Conservation (phyloP, 1,284 basidiomycete genomes). For the Moniliella sp. region DNA sequence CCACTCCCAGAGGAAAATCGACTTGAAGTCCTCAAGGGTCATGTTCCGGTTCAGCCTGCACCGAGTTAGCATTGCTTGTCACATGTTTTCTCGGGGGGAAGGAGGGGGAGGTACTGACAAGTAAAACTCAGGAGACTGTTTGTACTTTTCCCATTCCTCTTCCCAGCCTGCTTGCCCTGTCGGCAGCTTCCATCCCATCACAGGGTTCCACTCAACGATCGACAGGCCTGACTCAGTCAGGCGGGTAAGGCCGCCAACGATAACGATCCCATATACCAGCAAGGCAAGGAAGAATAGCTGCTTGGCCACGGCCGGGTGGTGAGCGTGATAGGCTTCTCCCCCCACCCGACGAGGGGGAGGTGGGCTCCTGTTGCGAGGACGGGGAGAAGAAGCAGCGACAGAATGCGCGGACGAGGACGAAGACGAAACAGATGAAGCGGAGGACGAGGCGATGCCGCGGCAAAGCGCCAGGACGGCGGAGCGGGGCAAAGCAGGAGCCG, state of each 20-base stretch:
- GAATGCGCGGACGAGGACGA: too few species aligned
- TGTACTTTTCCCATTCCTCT: constrained; percentile 82
- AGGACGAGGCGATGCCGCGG: too few species aligned
- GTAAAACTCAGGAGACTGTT: constrained; percentile 78
- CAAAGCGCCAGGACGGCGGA: too few species aligned
- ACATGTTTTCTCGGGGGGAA: neutral
- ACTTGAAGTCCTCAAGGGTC: constrained; percentile 71
- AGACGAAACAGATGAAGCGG: too few species aligned
- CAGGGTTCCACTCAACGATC: constrained; percentile 92
- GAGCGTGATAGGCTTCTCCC: too few species aligned
- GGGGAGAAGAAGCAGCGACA: too few species aligned
- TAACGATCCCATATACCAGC: constrained; percentile 70
- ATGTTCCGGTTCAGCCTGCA: constrained; percentile 66
- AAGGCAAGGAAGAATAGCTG: constrained; percentile 67
- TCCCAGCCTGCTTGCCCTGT: constrained; percentile 58
- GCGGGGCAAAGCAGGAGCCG: too few species aligned
- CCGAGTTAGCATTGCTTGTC: neutral
- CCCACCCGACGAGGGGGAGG: too few species aligned
- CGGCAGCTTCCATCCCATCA: constrained; percentile 64
- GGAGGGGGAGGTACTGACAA: constrained; percentile 43
- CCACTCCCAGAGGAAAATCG: constrained; percentile 98
- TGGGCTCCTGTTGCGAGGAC: too few species aligned
- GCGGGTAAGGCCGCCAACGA: constrained; percentile 86
- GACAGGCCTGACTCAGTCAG: constrained; percentile 90
- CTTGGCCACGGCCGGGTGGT: constrained; percentile 48